phyloP scores from a whole-genome alignment of 2,329 filamentous ascomycete species.

The Dothistroma pini region DNA sequence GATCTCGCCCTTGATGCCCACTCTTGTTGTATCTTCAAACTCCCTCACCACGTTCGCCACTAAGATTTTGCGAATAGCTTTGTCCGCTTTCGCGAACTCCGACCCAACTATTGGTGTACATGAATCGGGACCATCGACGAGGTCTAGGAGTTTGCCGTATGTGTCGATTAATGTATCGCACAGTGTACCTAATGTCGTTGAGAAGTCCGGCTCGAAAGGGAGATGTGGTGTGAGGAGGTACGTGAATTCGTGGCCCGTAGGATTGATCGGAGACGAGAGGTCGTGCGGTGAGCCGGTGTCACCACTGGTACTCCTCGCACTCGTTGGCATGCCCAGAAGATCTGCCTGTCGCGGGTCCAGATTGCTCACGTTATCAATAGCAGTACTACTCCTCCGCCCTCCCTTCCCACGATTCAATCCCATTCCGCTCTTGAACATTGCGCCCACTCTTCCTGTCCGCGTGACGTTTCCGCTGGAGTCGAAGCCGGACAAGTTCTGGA shows the following conservation, averaged over 20 bases:
- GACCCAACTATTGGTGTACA: constrained; percentile 68
- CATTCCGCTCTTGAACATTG: constrained; percentile 50
- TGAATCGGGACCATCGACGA: constrained; percentile 71
- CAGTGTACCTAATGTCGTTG: constrained; percentile 90
- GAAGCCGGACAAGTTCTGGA: constrained; percentile 78
- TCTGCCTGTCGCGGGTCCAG: constrained; percentile 20
- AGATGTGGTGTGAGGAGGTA: constrained; percentile 86
- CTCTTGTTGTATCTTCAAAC: constrained; percentile 82
- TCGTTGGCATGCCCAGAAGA: constrained; percentile 21
- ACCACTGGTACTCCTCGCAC: constrained; percentile 8
- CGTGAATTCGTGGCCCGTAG: constrained; percentile 77
- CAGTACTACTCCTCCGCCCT: constrained; percentile 55
- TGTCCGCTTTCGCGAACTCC: constrained; percentile 85
- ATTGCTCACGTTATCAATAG: constrained; percentile 38
- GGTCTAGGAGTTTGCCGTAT: constrained; percentile 71
- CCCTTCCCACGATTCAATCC: constrained; percentile 35
- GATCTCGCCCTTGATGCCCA: constrained; percentile 73
- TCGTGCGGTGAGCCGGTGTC: constrained; percentile 24
- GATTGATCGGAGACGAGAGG: constrained; percentile 44
- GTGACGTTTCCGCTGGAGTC: constrained; percentile 63
- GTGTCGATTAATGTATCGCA: constrained; percentile 94
- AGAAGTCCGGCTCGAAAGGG: constrained; percentile 96
- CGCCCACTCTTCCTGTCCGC: constrained; percentile 66
- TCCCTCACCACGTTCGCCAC: constrained; percentile 83
- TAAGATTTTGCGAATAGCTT: constrained; percentile 80